Evolutionary conservation across 192 early-diverging fungal species (phyloP).

Genomic region (Rhizophagus sp.): DNA sequence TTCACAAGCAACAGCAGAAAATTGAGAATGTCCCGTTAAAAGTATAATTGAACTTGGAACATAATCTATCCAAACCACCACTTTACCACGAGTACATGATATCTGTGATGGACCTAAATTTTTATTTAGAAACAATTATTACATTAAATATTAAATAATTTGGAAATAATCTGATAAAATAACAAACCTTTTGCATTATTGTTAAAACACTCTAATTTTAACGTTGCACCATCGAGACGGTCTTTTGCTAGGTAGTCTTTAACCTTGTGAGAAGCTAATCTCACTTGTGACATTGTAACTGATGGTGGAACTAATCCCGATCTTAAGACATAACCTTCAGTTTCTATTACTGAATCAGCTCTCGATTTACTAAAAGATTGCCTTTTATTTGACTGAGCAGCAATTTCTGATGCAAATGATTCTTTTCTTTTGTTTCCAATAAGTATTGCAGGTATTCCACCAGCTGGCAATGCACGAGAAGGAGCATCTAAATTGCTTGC

Average conservation of each 20-base stretch:
- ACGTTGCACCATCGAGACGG: not conserved
- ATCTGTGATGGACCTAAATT: conserved; percentile 34
- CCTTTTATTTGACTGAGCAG: conserved; percentile 28
- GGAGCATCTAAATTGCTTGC: conserved; percentile 40
- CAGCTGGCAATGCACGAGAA: conserved; percentile 34
- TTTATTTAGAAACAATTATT: conserved; percentile 26
- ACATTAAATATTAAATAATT: conserved; percentile 26
- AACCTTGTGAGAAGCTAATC: conserved; percentile 50
- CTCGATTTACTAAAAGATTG: conserved; percentile 32
- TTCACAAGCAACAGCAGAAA: conserved; percentile 62
- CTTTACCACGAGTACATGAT: conserved; percentile 48
- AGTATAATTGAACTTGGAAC: conserved; percentile 58
- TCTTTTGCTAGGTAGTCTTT: conserved; percentile 20
- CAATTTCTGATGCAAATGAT: conserved; percentile 22
- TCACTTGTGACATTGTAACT: conserved; percentile 45
- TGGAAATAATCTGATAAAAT: not conserved
- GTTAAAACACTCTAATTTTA: conserved; percentile 42
- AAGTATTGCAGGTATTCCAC: conserved; percentile 43
- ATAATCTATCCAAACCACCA: conserved; percentile 60
- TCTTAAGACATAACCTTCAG: conserved; percentile 33
- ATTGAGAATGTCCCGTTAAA: conserved; percentile 59
- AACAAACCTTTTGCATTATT: conserved; percentile 22
- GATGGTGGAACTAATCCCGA: conserved; percentile 43
- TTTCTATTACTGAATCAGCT: conserved; percentile 18
- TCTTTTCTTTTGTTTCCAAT: conserved; percentile 54